Base-by-base conservation (phyloP, 2,329 filamentous ascomycete species). In the Stachybotrys echinatus region DNA sequence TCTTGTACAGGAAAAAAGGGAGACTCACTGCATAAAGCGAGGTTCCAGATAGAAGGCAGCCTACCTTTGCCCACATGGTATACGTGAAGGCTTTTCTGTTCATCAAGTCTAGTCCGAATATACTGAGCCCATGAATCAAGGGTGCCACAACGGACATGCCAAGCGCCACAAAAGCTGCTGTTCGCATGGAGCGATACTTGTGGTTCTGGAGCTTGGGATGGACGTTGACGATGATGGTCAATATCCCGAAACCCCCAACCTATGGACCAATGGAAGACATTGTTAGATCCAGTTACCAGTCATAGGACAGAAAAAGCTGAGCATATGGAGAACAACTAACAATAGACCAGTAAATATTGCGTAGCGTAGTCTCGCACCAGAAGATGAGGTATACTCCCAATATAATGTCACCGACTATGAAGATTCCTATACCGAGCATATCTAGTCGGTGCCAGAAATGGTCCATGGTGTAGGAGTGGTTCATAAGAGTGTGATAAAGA, bases 11-110 rank as follows among this genome's bases (percentile, higher is more conserved):
- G 45, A 48, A 46, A n/a, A 48, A 48, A 27, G 31, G 43, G 38
- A 45, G 18, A 64, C 69, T 66, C 54, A 71, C 69, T 40, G 60
- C 65, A 51, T 72, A 74, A 23, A 70, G 56, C 10, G 60, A 52
- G n/a, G 66, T 65, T 1, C 70, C 69, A 37, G 59, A 56, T 31
- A 67, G 55, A 47, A 72, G 51, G 49, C 71, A 62, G 12, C 67
- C 59, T 12, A 66, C 65, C 50, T 72, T 62, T 60, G 50, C 56
- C 54, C n/a, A n/a, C n/a, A 60, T 43, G 23, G 50, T 49, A 42
- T 58, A 56, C 5, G 51, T 49, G 8, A 56, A 52, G 7, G 52
- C 49, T 53, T 59, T 55, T 54, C 45, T 57, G n/a, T 50, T 55
- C 54, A 71, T 68, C 55, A 67, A 61, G 6, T 50, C 40, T 39